These are phyloP conservation scores for Cupressus sempervirens DNA, from an alignment of 75 land plant genomes.

Conservation along the genomic window DNA sequence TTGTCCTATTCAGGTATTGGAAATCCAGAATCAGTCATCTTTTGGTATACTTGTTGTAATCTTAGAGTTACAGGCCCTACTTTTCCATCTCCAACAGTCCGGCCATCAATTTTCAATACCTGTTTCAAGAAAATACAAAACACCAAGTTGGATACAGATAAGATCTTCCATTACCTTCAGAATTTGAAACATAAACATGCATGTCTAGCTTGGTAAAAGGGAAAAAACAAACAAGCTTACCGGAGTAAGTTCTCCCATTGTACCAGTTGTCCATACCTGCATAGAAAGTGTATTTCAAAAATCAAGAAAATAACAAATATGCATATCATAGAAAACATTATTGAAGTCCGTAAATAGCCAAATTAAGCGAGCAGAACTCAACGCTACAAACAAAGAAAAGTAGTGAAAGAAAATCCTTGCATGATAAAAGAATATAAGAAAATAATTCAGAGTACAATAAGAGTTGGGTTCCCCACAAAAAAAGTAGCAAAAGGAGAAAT, in stretches of 20 bases:
- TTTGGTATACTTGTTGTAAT: constrained; percentile 67
- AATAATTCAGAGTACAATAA: neutral
- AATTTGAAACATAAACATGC: neutral
- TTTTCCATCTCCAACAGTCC: constrained; percentile 69
- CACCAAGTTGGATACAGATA: neutral
- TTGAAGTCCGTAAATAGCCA: neutral
- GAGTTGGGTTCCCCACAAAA: neutral
- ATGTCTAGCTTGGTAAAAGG: neutral
- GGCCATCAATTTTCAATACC: constrained; percentile 93
- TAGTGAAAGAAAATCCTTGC: neutral
- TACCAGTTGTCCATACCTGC: constrained; percentile 98
- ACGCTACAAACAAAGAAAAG: neutral
- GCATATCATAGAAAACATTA: neutral
- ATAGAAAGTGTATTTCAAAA: neutral
- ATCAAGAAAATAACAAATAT: neutral
- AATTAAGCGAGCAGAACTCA: neutral
- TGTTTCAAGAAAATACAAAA: constrained; percentile 13
- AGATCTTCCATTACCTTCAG: neutral
- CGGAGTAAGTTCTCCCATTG: constrained; percentile 97
- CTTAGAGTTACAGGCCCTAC: constrained; percentile 73
- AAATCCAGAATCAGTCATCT: constrained; percentile 62
- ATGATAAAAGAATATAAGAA: neutral
- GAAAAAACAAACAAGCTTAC: constrained; percentile 35
- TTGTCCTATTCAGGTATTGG: constrained; percentile 53
- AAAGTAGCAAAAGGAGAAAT: neutral